Evolutionary conservation across 768 basidiomycete species (phyloP).

Genomic region (Leccinum ochraceum): DNA sequence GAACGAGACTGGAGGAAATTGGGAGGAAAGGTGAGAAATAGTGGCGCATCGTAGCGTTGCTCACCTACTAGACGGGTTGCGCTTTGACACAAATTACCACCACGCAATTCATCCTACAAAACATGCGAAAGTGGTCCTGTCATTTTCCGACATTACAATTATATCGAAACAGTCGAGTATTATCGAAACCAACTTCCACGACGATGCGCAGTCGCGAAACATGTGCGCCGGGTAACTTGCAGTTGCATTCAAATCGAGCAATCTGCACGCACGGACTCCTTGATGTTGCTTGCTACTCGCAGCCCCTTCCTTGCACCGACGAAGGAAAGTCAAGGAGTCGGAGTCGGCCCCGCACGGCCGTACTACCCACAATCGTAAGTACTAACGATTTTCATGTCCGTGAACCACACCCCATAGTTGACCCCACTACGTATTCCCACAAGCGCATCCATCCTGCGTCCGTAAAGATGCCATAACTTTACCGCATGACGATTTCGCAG

Average conservation of each 20-base stretch:
- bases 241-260: background rate
- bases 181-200: no score
- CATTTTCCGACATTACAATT: no score
- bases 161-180: background rate
- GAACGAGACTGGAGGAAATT: no score
- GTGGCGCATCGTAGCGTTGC: no score
- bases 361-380: background rate
- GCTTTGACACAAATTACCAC: no score
- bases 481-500: background rate
- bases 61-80: no score
- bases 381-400: no score
- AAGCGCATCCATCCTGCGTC: background rate
- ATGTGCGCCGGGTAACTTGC: background rate
- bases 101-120: background rate
- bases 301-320: background rate
- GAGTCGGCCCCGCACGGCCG: no score
- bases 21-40: no score
- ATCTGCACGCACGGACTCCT: background rate
- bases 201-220: background rate
- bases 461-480: background rate
- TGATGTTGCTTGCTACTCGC: background rate
- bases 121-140: background rate
- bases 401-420: no score
- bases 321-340: background rate
- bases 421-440: background rate